These are phyloP conservation scores for Tetrapisispora namnaoensis DNA, from an alignment of 805 yeast genomes.

Conservation along the genomic window DNA sequence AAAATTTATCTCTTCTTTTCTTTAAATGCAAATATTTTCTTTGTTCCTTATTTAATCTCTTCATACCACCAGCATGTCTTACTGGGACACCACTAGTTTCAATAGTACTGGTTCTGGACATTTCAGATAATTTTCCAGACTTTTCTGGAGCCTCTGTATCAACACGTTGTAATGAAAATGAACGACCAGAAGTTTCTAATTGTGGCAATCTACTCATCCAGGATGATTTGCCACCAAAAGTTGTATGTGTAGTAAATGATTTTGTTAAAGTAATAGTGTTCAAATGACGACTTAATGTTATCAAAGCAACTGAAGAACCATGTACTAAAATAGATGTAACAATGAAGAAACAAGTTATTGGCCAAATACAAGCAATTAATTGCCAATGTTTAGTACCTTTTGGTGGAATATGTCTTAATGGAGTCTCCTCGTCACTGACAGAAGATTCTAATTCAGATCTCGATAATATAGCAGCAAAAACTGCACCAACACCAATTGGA, in stretches of 20 bases:
- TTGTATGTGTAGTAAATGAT: conserved; percentile 68
- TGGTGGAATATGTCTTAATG: conserved; percentile 41
- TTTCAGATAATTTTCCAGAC: conserved; percentile 2
- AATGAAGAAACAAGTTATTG: conserved; percentile 69
- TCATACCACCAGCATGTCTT: conserved; percentile 69
- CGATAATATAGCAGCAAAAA: conserved; percentile 74
- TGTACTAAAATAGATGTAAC: conserved; percentile 78
- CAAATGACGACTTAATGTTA: conserved; percentile 71
- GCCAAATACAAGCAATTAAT: conserved; percentile 65
- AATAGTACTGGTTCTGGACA: conserved; percentile 33
- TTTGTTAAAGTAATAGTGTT: conserved; percentile 89
- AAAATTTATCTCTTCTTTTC: conserved; percentile 7
- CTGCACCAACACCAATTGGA: conserved; percentile 92
- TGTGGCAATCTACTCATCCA: conserved; percentile 86
- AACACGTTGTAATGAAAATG: conserved; percentile 72
- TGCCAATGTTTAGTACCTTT: conserved; percentile 43
- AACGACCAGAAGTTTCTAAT: conserved; percentile 54
- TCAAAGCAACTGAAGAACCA: conserved; percentile 78
- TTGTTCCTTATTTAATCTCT: conserved; percentile 35
- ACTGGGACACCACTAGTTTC: conserved; percentile 58
- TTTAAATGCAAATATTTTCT: conserved; percentile 28
- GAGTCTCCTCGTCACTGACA: conserved; percentile 44
- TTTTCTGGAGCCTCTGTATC: conserved; percentile 40
- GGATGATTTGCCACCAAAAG: conserved; percentile 46
- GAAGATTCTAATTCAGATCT: conserved; percentile 56